phyloP scores from a whole-genome alignment of 2,329 filamentous ascomycete species.

The Diaporthe destruens region DNA sequence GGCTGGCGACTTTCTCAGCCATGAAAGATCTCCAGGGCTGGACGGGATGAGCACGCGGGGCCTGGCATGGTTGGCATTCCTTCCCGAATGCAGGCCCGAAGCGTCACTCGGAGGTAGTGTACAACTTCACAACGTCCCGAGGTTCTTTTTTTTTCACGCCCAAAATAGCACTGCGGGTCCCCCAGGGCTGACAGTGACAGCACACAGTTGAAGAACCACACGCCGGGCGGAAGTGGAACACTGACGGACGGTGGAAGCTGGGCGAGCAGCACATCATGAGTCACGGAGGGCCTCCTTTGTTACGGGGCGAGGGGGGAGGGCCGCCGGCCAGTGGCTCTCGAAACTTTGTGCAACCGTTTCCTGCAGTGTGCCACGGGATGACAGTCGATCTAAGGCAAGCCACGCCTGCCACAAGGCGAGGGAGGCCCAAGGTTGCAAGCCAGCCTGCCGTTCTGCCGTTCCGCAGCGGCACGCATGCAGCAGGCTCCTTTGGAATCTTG shows the following conservation, averaged over 20 bases:
- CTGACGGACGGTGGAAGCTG: background rate
- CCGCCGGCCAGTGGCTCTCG: background rate
- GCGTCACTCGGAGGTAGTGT: background rate
- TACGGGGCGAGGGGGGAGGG: background rate
- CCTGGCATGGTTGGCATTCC: conserved; percentile 14
- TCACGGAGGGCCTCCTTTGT: background rate
- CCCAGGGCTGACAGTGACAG: background rate
- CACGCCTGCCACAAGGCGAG: conserved; percentile 5
- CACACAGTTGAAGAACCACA: background rate
- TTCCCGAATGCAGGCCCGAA: conserved; percentile 13
- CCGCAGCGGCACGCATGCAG: conserved; percentile 1
- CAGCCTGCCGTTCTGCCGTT: background rate
- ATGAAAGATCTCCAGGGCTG: background rate
- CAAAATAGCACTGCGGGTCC: background rate
- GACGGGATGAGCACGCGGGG: conserved; percentile 20
- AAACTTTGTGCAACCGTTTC: conserved; percentile 19
- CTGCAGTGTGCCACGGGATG: conserved; percentile 15
- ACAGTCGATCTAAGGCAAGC: conserved; percentile 21
- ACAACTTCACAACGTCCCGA: background rate
- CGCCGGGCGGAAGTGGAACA: background rate
- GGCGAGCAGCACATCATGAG: too few relatives aligned
- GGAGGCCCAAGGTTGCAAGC: background rate
- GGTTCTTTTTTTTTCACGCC: background rate
- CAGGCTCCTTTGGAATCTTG: background rate
- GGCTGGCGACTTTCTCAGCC: conserved; percentile 30